phyloP scores from a whole-genome alignment of 1,284 basidiomycete genomes.

The Heterobasidion parviporum region DNA sequence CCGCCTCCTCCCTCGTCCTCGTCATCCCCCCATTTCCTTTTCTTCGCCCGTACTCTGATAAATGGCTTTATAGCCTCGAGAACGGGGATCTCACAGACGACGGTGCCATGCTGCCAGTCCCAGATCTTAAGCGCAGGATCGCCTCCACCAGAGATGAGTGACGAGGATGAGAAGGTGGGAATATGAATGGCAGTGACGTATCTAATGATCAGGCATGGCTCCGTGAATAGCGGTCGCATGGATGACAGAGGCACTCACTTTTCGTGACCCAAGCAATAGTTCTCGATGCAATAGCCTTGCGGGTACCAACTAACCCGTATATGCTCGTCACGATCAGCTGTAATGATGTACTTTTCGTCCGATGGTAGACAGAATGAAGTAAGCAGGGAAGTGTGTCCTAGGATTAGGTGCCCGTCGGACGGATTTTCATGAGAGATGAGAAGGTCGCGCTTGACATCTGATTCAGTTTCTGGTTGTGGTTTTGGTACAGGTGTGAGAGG shows the following conservation, averaged over 20 bases:
- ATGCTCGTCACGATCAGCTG: constrained; percentile 89
- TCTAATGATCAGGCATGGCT: constrained; percentile 28
- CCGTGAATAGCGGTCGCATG: neutral
- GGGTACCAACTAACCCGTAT: constrained; percentile 89
- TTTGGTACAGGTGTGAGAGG: constrained; percentile 22
- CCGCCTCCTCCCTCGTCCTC: constrained; percentile 30
- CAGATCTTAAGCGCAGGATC: constrained; percentile 73
- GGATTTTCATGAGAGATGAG: constrained; percentile 65
- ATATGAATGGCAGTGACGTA: constrained; percentile 79
- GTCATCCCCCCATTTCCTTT: constrained; percentile 26
- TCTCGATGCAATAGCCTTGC: constrained; percentile 74
- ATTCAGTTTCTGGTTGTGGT: neutral
- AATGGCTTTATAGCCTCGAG: constrained; percentile 49
- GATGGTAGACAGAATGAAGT: constrained; percentile 61
- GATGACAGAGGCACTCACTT: constrained; percentile 44
- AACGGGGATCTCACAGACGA: constrained; percentile 47
- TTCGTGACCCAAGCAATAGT: constrained; percentile 76
- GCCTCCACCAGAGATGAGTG: constrained; percentile 82
- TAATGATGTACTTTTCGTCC: constrained; percentile 71
- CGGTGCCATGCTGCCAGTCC: constrained; percentile 64
- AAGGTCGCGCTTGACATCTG: constrained; percentile 24
- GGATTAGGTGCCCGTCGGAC: constrained; percentile 63
- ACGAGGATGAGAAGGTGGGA: constrained; percentile 37
- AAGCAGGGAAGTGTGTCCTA: constrained; percentile 84
- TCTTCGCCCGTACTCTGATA: constrained; percentile 42